A percentile compares a stretch with the other conserved stretches of the same genome.
phyloP scores from a whole-genome alignment of 768 basidiomycete genomes.

The Kwoniella europaea region DNA sequence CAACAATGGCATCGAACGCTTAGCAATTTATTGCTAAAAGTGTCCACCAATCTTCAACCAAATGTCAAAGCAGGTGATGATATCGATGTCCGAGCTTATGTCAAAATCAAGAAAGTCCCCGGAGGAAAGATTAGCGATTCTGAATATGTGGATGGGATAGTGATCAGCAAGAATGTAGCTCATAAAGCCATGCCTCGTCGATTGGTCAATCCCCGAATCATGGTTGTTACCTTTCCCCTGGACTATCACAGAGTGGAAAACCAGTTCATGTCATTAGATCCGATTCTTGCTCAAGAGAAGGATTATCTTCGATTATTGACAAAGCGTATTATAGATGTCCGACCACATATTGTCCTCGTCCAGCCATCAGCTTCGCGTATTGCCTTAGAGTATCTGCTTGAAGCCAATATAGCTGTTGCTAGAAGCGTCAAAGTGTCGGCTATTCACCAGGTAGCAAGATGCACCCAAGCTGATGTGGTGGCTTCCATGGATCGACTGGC shows the following conservation, averaged over 20 bases:
- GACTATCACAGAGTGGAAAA: conserved; percentile 77
- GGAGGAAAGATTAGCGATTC: conserved; percentile 90
- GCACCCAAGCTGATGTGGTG: conserved; percentile 93
- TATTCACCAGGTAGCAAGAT: conserved; percentile 83
- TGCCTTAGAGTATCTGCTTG: conserved; percentile 82
- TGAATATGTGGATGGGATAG: conserved; percentile 94
- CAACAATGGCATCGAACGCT: conserved; percentile 88
- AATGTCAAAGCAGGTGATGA: conserved; percentile 73
- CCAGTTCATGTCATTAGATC: conserved; percentile 90
- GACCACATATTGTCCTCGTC: conserved; percentile 89
- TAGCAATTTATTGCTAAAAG: conserved; percentile 77
- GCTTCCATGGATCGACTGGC: conserved; percentile 94
- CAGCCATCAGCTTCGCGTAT: conserved; percentile 89
- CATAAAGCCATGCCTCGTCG: conserved; percentile 90
- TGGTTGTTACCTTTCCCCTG: conserved; percentile 90
- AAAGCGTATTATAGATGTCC: conserved; percentile 82
- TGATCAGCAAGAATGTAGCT: conserved; percentile 96
- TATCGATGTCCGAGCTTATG: conserved; percentile 92
- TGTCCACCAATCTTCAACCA: conserved; percentile 72
- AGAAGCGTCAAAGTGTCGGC: conserved; percentile 85
- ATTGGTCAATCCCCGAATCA: conserved; percentile 84
- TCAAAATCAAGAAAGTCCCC: conserved; percentile 98
- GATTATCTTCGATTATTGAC: conserved; percentile 88
- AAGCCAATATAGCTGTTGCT: conserved; percentile 87
- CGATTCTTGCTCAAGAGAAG: conserved; percentile 87